Base-by-base conservation (phyloP, 2,329 filamentous ascomycete genomes). In the Thielaviopsis cerberus region DNA sequence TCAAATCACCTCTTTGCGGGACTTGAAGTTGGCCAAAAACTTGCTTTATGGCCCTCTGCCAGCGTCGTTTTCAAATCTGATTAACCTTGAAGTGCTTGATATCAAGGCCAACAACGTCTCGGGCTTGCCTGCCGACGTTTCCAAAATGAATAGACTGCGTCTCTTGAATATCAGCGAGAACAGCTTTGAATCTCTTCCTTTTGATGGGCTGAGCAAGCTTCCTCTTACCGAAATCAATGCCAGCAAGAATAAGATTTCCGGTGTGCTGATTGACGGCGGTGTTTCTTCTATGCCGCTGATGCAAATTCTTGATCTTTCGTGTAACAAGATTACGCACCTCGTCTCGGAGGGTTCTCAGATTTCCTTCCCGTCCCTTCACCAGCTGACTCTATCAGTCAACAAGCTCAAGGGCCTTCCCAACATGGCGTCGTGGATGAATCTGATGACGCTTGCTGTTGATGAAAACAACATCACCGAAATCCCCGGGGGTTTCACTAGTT, bases 151-250 rank as follows among this genome's bases (percentile, higher is more conserved):
- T 2, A 78, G 78, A 24, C 76, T 98, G 27, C 82, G 86, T 25
- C 77, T 86, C 10, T 72, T 97, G 55, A 91, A 95, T 65, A 68
- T 96, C 23, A 81, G 83, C 59, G 81, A 88, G 63, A 98, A 98
- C 64, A 77, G 79, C 57, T 76, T 98, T 26, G 79, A 79, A 54
- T 74, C 76, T 1, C 67, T 96, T 13, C 85, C 86, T 0, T 86
- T 91, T 65, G 79, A 83, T 6, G 73, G 76, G 3, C 73, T 97
- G 27, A 76, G 78, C 13, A 74, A 75, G 13, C 69, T 94, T 54
- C 82, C 87, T 0, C 69, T 96, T 48, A 80, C 79, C 0, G 88
- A 95, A 63, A 71, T 97, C 1, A 74, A 80, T 54, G 82, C 82
- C 8, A 80, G 83, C 37, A 90, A 86, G 68, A 97, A 97, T 69